Percentiles rank a stretch among this genome's conserved stretches.
Evolutionary conservation across 2,329 filamentous ascomycete genomes (phyloP).

Genomic region (Colletotrichum destructivum): DNA sequence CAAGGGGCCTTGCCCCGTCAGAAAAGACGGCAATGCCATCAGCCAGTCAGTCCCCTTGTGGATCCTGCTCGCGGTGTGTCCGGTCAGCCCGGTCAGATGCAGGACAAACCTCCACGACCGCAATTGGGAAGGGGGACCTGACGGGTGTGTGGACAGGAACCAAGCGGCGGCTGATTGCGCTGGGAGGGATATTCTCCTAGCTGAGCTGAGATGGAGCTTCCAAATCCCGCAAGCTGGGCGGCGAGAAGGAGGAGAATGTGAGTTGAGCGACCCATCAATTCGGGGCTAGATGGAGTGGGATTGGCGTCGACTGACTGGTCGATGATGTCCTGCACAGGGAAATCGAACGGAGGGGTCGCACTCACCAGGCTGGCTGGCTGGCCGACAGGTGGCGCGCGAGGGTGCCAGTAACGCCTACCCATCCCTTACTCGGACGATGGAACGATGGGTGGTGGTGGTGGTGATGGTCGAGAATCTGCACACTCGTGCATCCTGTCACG

Average conservation of each 20-base stretch:
- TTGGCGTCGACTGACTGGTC: slow-evolving; percentile 28
- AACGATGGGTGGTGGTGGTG: slow-evolving; percentile 2
- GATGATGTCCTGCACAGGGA: slow-evolving; percentile 7
- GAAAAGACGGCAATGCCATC: slow-evolving; percentile 1
- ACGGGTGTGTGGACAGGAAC: neutral
- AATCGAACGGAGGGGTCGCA: slow-evolving; percentile 11
- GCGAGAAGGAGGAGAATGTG: slow-evolving; percentile 4
- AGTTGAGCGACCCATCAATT: neutral
- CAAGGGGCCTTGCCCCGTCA: slow-evolving; percentile 6
- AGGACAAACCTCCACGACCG: slow-evolving; percentile 16
- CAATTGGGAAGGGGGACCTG: slow-evolving; percentile 4
- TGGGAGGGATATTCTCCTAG: neutral
- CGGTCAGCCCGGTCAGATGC: slow-evolving; percentile 32
- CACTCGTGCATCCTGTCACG: slow-evolving; percentile 40
- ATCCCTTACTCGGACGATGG: slow-evolving; percentile 1
- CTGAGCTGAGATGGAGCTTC: neutral
- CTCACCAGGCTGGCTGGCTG: slow-evolving; percentile 14
- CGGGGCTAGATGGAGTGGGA: neutral
- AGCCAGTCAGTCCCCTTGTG: slow-evolving; percentile 23
- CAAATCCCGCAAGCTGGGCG: slow-evolving; percentile 17
- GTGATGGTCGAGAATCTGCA: slow-evolving; percentile 40
- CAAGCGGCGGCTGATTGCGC: neutral
- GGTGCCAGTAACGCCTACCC: slow-evolving; percentile 8
- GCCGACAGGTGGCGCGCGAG: slow-evolving; percentile 4
- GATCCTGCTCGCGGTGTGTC: slow-evolving; percentile 19